Percentiles rank a stretch among this genome's conserved stretches.
Evolutionary conservation across 768 basidiomycete species (phyloP).

Genomic region (Leucocoprinus leucothites): DNA sequence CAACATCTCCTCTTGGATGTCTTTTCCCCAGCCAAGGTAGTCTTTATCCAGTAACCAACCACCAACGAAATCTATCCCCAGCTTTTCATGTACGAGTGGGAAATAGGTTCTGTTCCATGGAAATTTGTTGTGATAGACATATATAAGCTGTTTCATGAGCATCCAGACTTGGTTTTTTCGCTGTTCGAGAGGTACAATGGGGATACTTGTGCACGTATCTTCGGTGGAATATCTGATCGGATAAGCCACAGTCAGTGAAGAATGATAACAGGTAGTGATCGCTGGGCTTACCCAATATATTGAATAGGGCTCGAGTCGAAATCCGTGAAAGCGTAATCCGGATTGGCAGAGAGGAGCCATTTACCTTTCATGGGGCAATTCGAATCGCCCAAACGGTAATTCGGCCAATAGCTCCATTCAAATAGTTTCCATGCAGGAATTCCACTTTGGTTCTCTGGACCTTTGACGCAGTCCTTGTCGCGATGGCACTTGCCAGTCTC

Average conservation of each 20-base stretch:
- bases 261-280: background rate
- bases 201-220: slow-evolving; percentile 20
- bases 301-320: slow-evolving; percentile 19
- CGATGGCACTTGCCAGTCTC: slow-evolving; percentile 23
- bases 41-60: slow-evolving; percentile 21
- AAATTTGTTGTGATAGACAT: slow-evolving; percentile 23
- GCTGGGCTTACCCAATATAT: slow-evolving; percentile 20
- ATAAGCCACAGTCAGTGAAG: slow-evolving; percentile 3
- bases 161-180: slow-evolving; percentile 25
- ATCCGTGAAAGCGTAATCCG: slow-evolving; percentile 18
- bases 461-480: slow-evolving; percentile 25
- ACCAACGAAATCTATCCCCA: slow-evolving; percentile 21
- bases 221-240: slow-evolving; percentile 29
- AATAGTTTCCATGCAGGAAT: slow-evolving; percentile 37
- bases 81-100: slow-evolving; percentile 15
- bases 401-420: slow-evolving; percentile 25
- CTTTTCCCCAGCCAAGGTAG: slow-evolving; percentile 21
- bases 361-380: slow-evolving; percentile 21
- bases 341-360: slow-evolving; percentile 31
- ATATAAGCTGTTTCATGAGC: slow-evolving; percentile 26
- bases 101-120: slow-evolving; percentile 26
- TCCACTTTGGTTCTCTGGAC: slow-evolving; percentile 24
- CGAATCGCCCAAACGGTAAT: background rate
- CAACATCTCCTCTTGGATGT: slow-evolving; percentile 16
- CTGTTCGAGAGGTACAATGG: slow-evolving; percentile 23